phyloP scores from a whole-genome alignment of 345 rosid species.

The Dovyalis caffra region DNA sequence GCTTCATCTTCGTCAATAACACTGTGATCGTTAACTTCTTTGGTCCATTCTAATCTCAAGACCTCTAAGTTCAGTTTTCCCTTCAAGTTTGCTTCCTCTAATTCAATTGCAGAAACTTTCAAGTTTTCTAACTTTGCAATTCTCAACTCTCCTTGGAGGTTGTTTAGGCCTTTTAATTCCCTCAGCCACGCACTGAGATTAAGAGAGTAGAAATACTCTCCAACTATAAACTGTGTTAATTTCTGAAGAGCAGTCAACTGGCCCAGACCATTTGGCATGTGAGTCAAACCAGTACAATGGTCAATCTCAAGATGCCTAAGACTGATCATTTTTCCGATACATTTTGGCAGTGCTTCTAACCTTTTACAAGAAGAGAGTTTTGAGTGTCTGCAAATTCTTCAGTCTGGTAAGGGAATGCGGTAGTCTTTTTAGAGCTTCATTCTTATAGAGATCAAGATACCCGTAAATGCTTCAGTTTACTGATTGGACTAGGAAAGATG shows the following conservation, averaged over 20 bases:
- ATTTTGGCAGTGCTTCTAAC: slow-evolving; percentile 7
- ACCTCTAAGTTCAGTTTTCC: slow-evolving; percentile 4
- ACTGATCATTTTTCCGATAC: slow-evolving; percentile 2
- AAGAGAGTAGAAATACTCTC: no score
- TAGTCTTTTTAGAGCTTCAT: background rate
- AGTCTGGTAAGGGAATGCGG: slow-evolving; percentile 15
- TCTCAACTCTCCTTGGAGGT: slow-evolving; percentile 9
- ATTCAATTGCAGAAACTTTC: slow-evolving; percentile 5
- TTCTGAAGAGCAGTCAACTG: slow-evolving; percentile 21
- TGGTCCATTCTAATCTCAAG: slow-evolving; percentile 11
- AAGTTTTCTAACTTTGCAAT: background rate
- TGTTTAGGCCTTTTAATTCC: slow-evolving; percentile 17
- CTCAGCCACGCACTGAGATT: background rate
- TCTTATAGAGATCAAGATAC: slow-evolving; percentile 4
- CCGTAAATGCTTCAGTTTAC: slow-evolving; percentile 23
- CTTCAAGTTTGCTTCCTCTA: slow-evolving; percentile 16
- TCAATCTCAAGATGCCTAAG: background rate
- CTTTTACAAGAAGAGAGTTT: background rate
- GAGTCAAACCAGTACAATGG: background rate
- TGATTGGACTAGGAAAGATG: slow-evolving; percentile 11
- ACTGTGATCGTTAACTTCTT: background rate
- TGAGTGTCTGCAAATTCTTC: slow-evolving; percentile 16
- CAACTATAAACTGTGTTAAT: slow-evolving; percentile 15
- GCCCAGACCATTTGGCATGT: slow-evolving; percentile 27
- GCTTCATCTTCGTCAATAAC: background rate